Percentiles rank a stretch among this genome's conserved stretches.
phyloP scores from a whole-genome alignment of 306 rosid species.

The Vicia sativa region DNA sequence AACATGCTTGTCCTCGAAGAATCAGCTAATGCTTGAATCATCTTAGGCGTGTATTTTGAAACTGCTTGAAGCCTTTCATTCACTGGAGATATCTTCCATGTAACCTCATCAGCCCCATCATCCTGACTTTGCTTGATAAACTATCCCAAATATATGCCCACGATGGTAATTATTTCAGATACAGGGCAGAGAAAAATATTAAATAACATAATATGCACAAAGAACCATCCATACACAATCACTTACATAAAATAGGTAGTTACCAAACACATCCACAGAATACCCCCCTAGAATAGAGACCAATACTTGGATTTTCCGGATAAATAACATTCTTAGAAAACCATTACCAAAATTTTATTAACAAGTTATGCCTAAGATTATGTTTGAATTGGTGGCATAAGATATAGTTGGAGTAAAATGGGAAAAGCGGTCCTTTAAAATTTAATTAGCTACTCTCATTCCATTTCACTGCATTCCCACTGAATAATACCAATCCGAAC shows the following conservation, averaged over 20 bases:
- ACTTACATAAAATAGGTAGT: constrained; percentile 1
- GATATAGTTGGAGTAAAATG: too few relatives aligned
- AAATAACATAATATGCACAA: constrained; percentile 2
- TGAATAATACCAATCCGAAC: neutral
- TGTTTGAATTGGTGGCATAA: neutral
- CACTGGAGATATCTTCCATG: constrained; percentile 94
- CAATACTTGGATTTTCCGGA: neutral
- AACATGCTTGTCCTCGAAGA: constrained; percentile 66
- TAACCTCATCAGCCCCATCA: constrained; percentile 76
- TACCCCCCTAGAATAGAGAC: neutral
- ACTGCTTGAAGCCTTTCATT: constrained; percentile 83
- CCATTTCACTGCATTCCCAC: neutral
- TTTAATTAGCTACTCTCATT: neutral
- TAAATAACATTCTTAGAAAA: constrained; percentile 1
- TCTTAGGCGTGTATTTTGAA: constrained; percentile 70
- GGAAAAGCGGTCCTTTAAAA: neutral
- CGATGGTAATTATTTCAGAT: constrained; percentile 28
- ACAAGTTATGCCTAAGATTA: neutral
- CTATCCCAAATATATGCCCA: constrained; percentile 45
- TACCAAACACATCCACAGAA: neutral
- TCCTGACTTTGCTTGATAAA: constrained; percentile 93
- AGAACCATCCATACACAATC: constrained; percentile 21
- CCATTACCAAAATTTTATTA: neutral
- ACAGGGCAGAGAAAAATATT: constrained; percentile 8
- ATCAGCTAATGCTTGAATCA: constrained; percentile 71